Conservation (phyloP, 192 early-diverging fungal species). For the Jimgerdemannia lactiflua region DNA sequence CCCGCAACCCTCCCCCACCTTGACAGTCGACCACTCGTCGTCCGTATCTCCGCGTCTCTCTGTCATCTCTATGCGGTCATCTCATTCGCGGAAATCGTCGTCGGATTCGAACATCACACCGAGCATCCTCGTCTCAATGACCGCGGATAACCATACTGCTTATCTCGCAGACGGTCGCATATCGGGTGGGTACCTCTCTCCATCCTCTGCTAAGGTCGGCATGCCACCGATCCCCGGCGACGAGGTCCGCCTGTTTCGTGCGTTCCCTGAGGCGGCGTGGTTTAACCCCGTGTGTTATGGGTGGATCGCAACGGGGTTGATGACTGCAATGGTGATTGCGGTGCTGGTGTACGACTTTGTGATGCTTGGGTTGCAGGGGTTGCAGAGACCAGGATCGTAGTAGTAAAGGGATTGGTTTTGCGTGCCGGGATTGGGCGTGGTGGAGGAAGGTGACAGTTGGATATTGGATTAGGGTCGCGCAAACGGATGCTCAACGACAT, state of each 20-base stretch:
- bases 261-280: constrained; percentile 6
- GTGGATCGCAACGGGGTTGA: constrained; percentile 20
- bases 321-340: constrained; percentile 30
- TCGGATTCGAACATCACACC: constrained; percentile 6
- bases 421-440: too few relatives aligned
- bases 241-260: constrained; percentile 13
- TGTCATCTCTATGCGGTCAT: neutral
- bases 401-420: too few relatives aligned
- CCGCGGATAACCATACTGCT: neutral
- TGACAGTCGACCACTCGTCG: neutral
- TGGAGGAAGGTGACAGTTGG: too few relatives aligned
- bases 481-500: too few relatives aligned
- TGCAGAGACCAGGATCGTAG: neutral
- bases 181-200: too few relatives aligned
- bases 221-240: neutral
- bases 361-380: constrained; percentile 24
- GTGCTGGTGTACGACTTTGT: constrained; percentile 55
- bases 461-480: too few relatives aligned
- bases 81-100: constrained; percentile 9
- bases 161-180: constrained; percentile 2
- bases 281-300: constrained; percentile 25
- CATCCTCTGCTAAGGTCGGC: too few relatives aligned
- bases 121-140: neutral
- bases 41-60: neutral
- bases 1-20: neutral